Base-by-base conservation (phyloP, 768 basidiomycete species). In the Rossbeevera mucosa region DNA sequence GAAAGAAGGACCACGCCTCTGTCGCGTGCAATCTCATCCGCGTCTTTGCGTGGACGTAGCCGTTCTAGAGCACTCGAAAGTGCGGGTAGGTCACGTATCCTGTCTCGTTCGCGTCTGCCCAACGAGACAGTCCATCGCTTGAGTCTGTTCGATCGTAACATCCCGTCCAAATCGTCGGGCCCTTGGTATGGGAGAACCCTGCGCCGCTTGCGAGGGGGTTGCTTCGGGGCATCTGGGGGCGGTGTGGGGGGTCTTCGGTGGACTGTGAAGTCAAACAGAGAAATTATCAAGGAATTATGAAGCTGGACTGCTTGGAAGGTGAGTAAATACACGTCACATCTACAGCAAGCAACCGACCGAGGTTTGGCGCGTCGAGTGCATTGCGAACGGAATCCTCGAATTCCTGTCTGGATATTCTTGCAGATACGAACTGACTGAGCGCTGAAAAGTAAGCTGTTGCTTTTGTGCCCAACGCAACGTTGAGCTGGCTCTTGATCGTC, bases 231-330 rank as follows among this genome's bases (percentile, higher is more conserved):
- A 33, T 83, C 72, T n/a, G 78, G 77, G 1, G 82, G 81, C 4
- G 86, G 85, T 1, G 86, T 82, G 0, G 80, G 79, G 2, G 81
- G 81, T 38, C 85, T 79, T 58, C 84, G 81, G 58, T 85, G 81
- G 0, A 81, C 80, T 2, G 88, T 87, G 21, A 86, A 85, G 67
- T 89, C 88, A 56, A 91, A 88, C 14, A 92, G 69, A 2, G 89
- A 89, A 26, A 91, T 90, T 30, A 92, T 83, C 28, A 92, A 75
- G 11, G 89, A 83, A 67, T 92, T 92, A 64, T 92, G 90, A 2
- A 91, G 72, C 67, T 89, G 88, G 25, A 90, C 86, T 85, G 55
- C n/a, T 40, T 9, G 51, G 28, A 53, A 24, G 22, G 51, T 64
- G 21, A 62, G 61, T 25, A 12, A 42, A n/a, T n/a, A n/a, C 16